Evolutionary conservation across 352 stramenopile species (phyloP).

Genomic region (Plasmopara halstedii): DNA sequence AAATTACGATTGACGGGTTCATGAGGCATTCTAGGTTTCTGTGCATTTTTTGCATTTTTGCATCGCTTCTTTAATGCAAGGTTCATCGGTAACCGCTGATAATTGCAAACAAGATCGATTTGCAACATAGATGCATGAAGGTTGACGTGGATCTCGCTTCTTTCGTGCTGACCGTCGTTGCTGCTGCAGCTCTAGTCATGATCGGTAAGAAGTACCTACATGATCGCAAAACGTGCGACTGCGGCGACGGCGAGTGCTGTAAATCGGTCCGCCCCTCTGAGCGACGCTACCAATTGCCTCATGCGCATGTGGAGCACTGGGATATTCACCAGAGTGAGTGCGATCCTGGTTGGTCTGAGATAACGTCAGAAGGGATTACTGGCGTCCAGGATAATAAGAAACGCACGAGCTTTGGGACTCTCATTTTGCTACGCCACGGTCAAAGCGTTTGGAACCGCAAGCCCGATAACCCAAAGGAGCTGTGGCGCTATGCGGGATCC

Average conservation of each 20-base stretch:
- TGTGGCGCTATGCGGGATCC: slow-evolving; percentile 78
- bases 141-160: slow-evolving; percentile 18
- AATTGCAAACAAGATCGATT: too few species aligned
- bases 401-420: slow-evolving; percentile 58
- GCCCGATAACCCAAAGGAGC: slow-evolving; percentile 51
- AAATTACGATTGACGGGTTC: too few species aligned
- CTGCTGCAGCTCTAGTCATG: slow-evolving; percentile 17
- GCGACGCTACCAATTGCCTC: slow-evolving; percentile 62
- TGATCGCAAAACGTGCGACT: slow-evolving; percentile 37
- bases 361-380: slow-evolving; percentile 24
- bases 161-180: slow-evolving; percentile 15
- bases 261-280: slow-evolving; percentile 52
- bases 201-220: slow-evolving; percentile 25
- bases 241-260: slow-evolving; percentile 66
- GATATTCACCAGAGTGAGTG: slow-evolving; percentile 43
- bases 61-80: too few species aligned
- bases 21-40: too few species aligned
- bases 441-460: slow-evolving; percentile 85
- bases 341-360: slow-evolving; percentile 46
- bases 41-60: too few species aligned
- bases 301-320: slow-evolving; percentile 67
- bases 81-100: too few species aligned
- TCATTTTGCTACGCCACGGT: slow-evolving; percentile 77
- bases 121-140: too few species aligned
- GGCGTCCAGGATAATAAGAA: slow-evolving; percentile 14